Percentiles rank a stretch among this genome's conserved stretches.
Conservation (phyloP, 2,329 filamentous ascomycete genomes). For the Neophaeococcomyces aloes region DNA sequence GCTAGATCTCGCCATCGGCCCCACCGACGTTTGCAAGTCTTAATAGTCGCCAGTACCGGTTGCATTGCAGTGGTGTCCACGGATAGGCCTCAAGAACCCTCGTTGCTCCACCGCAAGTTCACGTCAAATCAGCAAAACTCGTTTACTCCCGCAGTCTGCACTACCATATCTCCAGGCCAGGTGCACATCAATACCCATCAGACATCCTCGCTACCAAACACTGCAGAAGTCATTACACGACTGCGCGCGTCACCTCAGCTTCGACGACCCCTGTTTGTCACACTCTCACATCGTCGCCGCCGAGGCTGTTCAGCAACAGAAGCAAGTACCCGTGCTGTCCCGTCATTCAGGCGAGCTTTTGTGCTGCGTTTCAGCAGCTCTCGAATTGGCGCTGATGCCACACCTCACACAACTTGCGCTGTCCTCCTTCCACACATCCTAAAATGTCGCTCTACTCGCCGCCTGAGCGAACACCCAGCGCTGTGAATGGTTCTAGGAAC, state of each 20-base stretch:
- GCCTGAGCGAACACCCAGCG: slow-evolving; percentile 41
- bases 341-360: slow-evolving; percentile 7
- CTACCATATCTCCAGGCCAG: slow-evolving; percentile 5
- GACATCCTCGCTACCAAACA: slow-evolving; percentile 7
- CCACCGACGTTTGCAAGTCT: not conserved
- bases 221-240: slow-evolving; percentile 1
- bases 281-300: slow-evolving; percentile 6
- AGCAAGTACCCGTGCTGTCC: slow-evolving; percentile 6
- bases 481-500: slow-evolving; percentile 50
- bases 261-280: slow-evolving; percentile 2
- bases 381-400: slow-evolving; percentile 9
- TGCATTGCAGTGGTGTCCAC: not conserved
- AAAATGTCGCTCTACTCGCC: slow-evolving; percentile 37
- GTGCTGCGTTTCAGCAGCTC: slow-evolving; percentile 10
- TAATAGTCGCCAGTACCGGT: not conserved
- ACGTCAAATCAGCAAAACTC: slow-evolving; percentile 6
- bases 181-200: slow-evolving; percentile 3
- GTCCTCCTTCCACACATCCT: slow-evolving; percentile 9
- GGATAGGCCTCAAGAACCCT: not conserved
- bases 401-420: slow-evolving; percentile 9
- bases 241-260: slow-evolving; percentile 3
- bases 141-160: slow-evolving; percentile 8
- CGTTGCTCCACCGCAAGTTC: slow-evolving; percentile 1
- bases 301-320: slow-evolving; percentile 7
- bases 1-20: not conserved